Base-by-base conservation (phyloP, 2,329 filamentous ascomycete genomes). In the Colletotrichum kahawae region DNA sequence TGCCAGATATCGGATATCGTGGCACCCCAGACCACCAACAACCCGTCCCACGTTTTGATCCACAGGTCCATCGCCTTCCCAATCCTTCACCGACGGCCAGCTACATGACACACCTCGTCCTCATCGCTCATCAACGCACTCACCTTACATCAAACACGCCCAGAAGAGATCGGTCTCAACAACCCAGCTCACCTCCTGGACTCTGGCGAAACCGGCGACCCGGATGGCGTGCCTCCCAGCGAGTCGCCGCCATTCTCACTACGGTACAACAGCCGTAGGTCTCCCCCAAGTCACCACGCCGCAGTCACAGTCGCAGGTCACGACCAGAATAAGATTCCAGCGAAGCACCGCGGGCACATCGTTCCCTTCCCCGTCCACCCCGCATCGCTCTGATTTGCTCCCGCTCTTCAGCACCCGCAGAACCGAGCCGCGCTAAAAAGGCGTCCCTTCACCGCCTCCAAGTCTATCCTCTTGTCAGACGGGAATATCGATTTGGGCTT, bases 11-110 rank as follows among this genome's bases (percentile, higher is more conserved):
- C 18, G 13, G 38, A 18, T 69, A 67, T 75, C 72, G 63, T 75
- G 72, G 43, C 56, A 75, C 72, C 21, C 33, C 38, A 27, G 56
- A 43, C 43, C 62, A 24, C 72, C 68, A 62, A 75, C 43, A 72
- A 43, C 62, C 68, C 68, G 68, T 62, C 72, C 72, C 72, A 75
- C 62, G 72, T 71, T 75, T 21, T 21, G 29, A 51, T 63, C 67
- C 64, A 48, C 54, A 63, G 24, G 43, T 63, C 56, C 56, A 14
- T 56, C 24, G 27, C 67, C 36, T 65, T 67, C 38, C 60, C 43
- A 51, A 66, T 62, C n/a, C 62, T 63, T 67, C 14, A 74, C 62
- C 68, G 68, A 75, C 38, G 38, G 62, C 72, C 27, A 71, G 31
- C 21, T 56, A 38, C 62, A 21, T 54, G 27, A 59, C 38, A 13